Evolutionary conservation across 2,329 filamentous ascomycete species (phyloP), one percentile per base, ranked within the genome.

Genomic region (Pseudogymnoascus destructans): DNA sequence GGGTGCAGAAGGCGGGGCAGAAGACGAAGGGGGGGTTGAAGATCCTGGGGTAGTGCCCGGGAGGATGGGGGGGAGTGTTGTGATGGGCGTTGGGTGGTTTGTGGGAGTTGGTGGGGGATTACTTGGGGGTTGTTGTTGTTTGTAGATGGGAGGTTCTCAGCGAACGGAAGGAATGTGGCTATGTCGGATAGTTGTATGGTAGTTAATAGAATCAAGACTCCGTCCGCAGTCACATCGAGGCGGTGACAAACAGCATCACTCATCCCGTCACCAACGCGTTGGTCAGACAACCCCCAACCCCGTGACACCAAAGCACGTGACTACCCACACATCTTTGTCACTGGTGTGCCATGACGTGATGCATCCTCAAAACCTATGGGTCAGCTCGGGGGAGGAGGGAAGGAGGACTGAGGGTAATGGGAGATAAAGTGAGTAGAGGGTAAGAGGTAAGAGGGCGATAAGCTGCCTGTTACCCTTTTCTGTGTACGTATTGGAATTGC

Each of bases 11-110:
- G 71, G 75, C 79, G 0, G 81, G 81, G 1, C 78, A 81, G 65
- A 85, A 84, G 75, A 85, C 80, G n/a, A 84, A 84, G 73, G 81
- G 81, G 33, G 82, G 82, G 0, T 68, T 85, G 61, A 79, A 77
- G 64, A 68, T 85, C 57, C 70, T 85, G 25, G 23, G 32, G 11
- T 11, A 25, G 25, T 6, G n/a, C n/a, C n/a, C n/a, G n/a, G n/a
- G n/a, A n/a, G n/a, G 25, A 27, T 8, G 21, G 52, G n/a, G 13
- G 11, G 21, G n/a, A n/a, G n/a, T n/a, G 30, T 17, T 21, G 19
- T 52, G 42, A 11, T 23, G 49, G 25, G 23, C n/a, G 49, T 54
- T 54, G 38, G 9, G 11, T n/a, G 38, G 36, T 3, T 17, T 36
- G 13, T 15, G 33, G 33, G n/a, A 36, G 33, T 6, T 36, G 33